Evolutionary conservation across 2,329 filamentous ascomycete genomes (phyloP), one percentile per base, ranked within the genome.

Genomic region (Arthrobotrys sinensis): DNA sequence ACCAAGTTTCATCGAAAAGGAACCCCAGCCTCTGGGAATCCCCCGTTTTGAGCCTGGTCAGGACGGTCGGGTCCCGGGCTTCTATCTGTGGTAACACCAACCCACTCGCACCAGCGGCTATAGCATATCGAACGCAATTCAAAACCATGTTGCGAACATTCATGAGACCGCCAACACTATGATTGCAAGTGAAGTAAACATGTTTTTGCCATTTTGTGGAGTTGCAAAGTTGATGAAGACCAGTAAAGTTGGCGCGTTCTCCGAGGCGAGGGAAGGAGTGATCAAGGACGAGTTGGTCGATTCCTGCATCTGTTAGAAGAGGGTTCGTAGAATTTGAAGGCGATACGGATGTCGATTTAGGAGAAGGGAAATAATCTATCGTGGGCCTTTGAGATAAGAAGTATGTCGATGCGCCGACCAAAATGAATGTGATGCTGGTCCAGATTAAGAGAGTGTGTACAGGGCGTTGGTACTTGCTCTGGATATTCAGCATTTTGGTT

Each of bases 71-170:
- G 24, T 84, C 85, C 19, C 86, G 84, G n/a, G 84, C 84, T 62
- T 85, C 84, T 64, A 88, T 87, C 66, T 80, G 84, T 1, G 87
- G 87, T 71, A 88, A 82, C 4, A 86, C 84, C 0, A 87, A 80
- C 0, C 85, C 86, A 0, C 85, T 85, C 2, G 86, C 86, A 28
- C 86, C 86, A 5, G 85, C 85, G 28, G 86, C 86, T 76, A 88
- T 84, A 16, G 84, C 86, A 78, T 88, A 88, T 19, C 87, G 85
- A 21, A 88, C 76, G 69, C 86, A 88, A 7, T 86, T 87, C 66
- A 87, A 83, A 52, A 87, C 86, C 80, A 86, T 87, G 80, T 86
- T 87, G 66, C 86, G 83, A 40, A 87, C 87, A 73, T 87, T 88
- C 19, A 86, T 86, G 57, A 87, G 85, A 28, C 86, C 87, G 1